Percentiles rank a stretch among this genome's conserved stretches.
Evolutionary conservation across 495 filamentous ascomycete genomes (phyloP).

Genomic region (Penicillium longicatenatum): DNA sequence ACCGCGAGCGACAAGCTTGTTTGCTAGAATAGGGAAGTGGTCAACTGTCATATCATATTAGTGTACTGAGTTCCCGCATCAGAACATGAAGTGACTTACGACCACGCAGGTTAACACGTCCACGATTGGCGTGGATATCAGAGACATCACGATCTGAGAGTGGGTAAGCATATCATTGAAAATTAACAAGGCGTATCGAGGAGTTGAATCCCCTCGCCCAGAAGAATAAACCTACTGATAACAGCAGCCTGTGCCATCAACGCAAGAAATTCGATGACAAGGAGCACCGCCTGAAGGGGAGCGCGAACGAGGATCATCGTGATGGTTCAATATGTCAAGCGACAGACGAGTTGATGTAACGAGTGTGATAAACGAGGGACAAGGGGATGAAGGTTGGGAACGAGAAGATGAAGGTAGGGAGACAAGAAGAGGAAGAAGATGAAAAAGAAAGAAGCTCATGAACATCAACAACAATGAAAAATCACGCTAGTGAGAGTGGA

Average conservation of each 20-base stretch:
- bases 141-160: neutral
- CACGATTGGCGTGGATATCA: neutral
- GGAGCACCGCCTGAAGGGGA: neutral
- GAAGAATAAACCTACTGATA: neutral
- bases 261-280: neutral
- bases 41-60: neutral
- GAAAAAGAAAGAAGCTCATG: neutral
- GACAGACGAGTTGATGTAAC: neutral
- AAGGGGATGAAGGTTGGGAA: neutral
- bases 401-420: neutral
- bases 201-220: neutral
- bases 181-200: neutral
- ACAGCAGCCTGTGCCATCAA: neutral
- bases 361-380: neutral
- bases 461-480: neutral
- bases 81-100: neutral
- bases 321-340: neutral
- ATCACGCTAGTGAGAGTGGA: neutral
- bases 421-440: neutral
- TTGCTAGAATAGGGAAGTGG: neutral
- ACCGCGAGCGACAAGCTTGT: neutral
- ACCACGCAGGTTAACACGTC: neutral
- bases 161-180: neutral
- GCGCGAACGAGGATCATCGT: neutral
- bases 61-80: neutral